Evolutionary conservation across 2,329 filamentous ascomycete genomes (phyloP).

Genomic region (Fonsecaea monophora): DNA sequence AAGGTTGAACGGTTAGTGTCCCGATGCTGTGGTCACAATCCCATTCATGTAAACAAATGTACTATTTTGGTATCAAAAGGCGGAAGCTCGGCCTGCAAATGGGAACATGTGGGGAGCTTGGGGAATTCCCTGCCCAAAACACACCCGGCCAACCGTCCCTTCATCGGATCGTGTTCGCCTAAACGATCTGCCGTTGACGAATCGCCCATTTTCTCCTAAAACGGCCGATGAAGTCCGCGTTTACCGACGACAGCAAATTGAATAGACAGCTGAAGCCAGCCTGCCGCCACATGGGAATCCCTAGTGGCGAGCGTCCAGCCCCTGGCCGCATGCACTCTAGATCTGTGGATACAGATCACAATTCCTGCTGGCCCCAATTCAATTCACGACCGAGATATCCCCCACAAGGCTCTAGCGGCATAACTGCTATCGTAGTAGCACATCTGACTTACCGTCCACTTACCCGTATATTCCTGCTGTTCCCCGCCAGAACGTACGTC

Average conservation of each 20-base stretch:
- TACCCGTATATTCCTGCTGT: background rate
- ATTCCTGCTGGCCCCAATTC: background rate
- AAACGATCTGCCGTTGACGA: conserved; percentile 15
- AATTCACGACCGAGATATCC: background rate
- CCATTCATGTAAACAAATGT: conserved; percentile 34
- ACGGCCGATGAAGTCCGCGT: background rate
- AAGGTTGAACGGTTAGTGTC: background rate
- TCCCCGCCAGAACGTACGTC: background rate
- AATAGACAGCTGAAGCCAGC: background rate
- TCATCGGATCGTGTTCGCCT: conserved; percentile 2
- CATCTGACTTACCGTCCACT: background rate
- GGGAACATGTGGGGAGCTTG: conserved; percentile 25
- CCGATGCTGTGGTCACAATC: conserved; percentile 12
- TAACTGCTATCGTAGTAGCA: background rate
- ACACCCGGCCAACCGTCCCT: background rate
- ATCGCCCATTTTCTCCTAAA: conserved; percentile 16
- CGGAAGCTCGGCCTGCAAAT: conserved; percentile 27
- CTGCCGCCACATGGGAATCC: background rate
- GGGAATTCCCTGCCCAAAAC: conserved; percentile 16
- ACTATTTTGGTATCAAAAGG: conserved; percentile 35
- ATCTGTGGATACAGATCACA: background rate
- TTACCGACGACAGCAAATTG: background rate
- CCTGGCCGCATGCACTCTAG: background rate
- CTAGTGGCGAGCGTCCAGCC: background rate
- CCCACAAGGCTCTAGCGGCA: background rate